A percentile compares a stretch with the other conserved stretches of the same genome.
phyloP scores from a whole-genome alignment of 805 yeast species.

The Nematodospora valgi region DNA sequence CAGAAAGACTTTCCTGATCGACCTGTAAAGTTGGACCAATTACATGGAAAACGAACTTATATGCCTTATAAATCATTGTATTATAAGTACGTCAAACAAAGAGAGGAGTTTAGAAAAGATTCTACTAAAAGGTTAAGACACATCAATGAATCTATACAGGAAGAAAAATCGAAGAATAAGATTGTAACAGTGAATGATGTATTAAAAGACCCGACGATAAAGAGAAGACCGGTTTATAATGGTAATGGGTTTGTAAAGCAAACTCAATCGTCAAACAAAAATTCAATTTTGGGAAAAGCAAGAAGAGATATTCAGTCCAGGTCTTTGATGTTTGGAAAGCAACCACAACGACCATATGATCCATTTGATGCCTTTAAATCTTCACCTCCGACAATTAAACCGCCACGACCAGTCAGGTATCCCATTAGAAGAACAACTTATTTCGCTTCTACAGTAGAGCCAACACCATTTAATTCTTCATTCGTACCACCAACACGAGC shows the following conservation, averaged over 20 bases:
- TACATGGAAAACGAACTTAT: not conserved
- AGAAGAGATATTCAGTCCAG: slow-evolving; percentile 33
- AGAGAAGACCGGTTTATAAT: slow-evolving; percentile 10
- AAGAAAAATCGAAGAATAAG: slow-evolving; percentile 40
- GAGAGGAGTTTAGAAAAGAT: slow-evolving; percentile 41
- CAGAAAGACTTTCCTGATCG: slow-evolving; percentile 47
- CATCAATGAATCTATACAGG: slow-evolving; percentile 36
- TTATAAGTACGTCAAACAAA: slow-evolving; percentile 33
- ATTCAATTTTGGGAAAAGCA: slow-evolving; percentile 33
- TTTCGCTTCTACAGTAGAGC: slow-evolving; percentile 1
- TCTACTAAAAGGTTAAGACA: slow-evolving; percentile 44
- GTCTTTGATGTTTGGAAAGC: slow-evolving; percentile 27
- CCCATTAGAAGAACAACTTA: slow-evolving; percentile 5
- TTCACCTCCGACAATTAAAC: not conserved
- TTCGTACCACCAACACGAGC: too few relatives aligned
- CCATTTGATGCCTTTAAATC: slow-evolving; percentile 22
- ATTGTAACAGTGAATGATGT: slow-evolving; percentile 27
- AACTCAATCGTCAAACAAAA: slow-evolving; percentile 9
- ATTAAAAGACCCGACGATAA: slow-evolving; percentile 26
- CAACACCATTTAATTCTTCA: too few relatives aligned
- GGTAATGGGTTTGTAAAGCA: slow-evolving; percentile 3
- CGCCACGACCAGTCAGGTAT: not conserved
- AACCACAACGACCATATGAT: slow-evolving; percentile 15
- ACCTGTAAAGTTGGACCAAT: slow-evolving; percentile 20
- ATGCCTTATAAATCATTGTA: slow-evolving; percentile 40